These are phyloP conservation scores for Trichoderma polysporum DNA, from an alignment of 2,329 filamentous ascomycete species.

Conservation along the genomic window DNA sequence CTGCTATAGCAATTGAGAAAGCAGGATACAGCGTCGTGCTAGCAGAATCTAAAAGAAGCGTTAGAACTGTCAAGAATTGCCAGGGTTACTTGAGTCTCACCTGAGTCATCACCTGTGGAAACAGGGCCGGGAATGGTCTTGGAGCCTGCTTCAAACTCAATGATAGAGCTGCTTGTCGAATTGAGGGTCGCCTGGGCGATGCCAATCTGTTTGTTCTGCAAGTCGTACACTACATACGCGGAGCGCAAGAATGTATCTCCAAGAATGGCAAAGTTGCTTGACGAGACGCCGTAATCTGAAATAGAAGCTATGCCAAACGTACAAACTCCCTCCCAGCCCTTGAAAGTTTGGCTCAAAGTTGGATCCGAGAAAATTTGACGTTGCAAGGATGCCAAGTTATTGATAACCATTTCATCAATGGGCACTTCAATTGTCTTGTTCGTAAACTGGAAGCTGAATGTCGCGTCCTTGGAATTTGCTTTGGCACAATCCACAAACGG, in stretches of 20 bases:
- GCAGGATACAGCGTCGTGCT: neutral
- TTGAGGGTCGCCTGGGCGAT: slow-evolving; percentile 55
- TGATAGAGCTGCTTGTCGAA: slow-evolving; percentile 42
- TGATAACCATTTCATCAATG: slow-evolving; percentile 54
- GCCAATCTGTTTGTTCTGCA: slow-evolving; percentile 50
- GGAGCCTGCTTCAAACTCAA: slow-evolving; percentile 44
- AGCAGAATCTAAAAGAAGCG: neutral
- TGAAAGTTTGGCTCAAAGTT: slow-evolving; percentile 34
- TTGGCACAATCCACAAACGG: slow-evolving; percentile 54
- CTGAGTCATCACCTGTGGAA: neutral
- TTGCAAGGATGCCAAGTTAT: slow-evolving; percentile 39
- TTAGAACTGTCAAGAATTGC: neutral
- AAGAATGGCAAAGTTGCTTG: slow-evolving; percentile 44
- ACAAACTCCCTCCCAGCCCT: slow-evolving; percentile 47
- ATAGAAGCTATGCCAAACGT: slow-evolving; percentile 55
- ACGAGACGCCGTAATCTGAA: slow-evolving; percentile 34
- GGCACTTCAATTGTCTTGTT: slow-evolving; percentile 49
- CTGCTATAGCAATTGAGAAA: neutral
- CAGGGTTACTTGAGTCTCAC: neutral
- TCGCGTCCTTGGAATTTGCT: slow-evolving; percentile 42
- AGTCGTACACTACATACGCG: slow-evolving; percentile 57
- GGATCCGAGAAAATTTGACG: slow-evolving; percentile 45
- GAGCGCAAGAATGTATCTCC: slow-evolving; percentile 59
- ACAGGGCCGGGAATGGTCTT: slow-evolving; percentile 39
- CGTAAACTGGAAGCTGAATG: slow-evolving; percentile 54